Percentiles rank a stretch among this genome's conserved stretches.
These are phyloP conservation scores for Epichloe uncinata DNA, from an alignment of 2,329 filamentous ascomycete species.

Conservation along the genomic window DNA sequence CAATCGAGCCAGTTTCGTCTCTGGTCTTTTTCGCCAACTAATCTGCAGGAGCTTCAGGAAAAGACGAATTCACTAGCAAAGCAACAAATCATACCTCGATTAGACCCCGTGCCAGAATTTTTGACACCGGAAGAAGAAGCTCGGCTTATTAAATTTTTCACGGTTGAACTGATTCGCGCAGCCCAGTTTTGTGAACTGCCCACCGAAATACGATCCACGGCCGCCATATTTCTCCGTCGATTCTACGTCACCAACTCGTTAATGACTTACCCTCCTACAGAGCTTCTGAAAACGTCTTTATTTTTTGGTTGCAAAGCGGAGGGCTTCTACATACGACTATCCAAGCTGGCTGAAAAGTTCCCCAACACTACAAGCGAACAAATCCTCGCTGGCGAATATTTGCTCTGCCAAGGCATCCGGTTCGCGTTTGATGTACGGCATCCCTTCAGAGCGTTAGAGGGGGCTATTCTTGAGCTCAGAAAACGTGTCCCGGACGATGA, in stretches of 20 bases:
- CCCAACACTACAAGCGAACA: conserved; percentile 62
- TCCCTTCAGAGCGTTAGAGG: conserved; percentile 78
- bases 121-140: conserved; percentile 74
- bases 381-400: conserved; percentile 81
- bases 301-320: conserved; percentile 94
- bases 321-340: conserved; percentile 56
- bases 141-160: conserved; percentile 68
- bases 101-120: conserved; percentile 56
- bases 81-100: conserved; percentile 42
- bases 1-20: conserved; percentile 80
- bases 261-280: conserved; percentile 89
- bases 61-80: conserved; percentile 68
- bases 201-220: conserved; percentile 47
- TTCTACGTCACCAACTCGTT: conserved; percentile 94
- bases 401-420: conserved; percentile 80
- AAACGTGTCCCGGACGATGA: conserved; percentile 50
- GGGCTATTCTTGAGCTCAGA: conserved; percentile 69
- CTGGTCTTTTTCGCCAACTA: conserved; percentile 77
- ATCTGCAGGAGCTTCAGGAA: conserved; percentile 56
- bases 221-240: conserved; percentile 77
- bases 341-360: conserved; percentile 55
- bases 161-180: conserved; percentile 42
- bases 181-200: conserved; percentile 39
- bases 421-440: conserved; percentile 92
- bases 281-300: conserved; percentile 77